phyloP scores from a whole-genome alignment of 2,329 filamentous ascomycete species.

The Trichoderma pleuroti region DNA sequence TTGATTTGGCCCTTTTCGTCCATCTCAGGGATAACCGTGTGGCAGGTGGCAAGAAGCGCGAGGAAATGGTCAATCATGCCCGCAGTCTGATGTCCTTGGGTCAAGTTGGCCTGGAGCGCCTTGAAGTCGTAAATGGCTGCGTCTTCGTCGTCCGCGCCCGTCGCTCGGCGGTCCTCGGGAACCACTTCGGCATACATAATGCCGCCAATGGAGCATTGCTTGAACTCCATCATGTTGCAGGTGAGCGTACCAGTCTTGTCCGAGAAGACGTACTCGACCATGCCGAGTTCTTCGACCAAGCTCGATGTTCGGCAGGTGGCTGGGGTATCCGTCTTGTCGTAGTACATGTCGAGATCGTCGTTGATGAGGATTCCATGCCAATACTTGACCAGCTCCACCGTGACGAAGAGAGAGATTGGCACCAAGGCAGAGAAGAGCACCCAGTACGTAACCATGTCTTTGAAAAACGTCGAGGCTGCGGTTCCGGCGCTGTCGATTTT shows the following conservation, averaged over 20 bases:
- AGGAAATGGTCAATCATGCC: conserved; percentile 74
- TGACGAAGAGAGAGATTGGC: conserved; percentile 96
- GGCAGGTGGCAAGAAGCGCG: conserved; percentile 80
- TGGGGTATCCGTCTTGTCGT: conserved; percentile 90
- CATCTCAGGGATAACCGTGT: conserved; percentile 94
- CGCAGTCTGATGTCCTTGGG: conserved; percentile 49
- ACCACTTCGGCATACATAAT: conserved; percentile 92
- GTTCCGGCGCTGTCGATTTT: conserved; percentile 50
- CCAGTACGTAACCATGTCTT: conserved; percentile 97
- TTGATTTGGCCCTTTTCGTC: conserved; percentile 82
- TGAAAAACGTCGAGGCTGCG: conserved; percentile 77
- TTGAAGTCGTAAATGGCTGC: conserved; percentile 83
- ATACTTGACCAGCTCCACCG: conserved; percentile 96
- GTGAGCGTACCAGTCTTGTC: conserved; percentile 97
- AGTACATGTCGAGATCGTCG: conserved; percentile 96
- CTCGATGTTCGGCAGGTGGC: conserved; percentile 95
- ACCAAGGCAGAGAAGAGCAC: conserved; percentile 95
- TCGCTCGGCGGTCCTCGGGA: conserved; percentile 82
- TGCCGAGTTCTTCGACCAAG: conserved; percentile 92
- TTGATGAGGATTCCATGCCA: conserved; percentile 98
- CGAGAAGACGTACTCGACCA: conserved; percentile 98
- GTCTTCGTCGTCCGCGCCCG: conserved; percentile 76
- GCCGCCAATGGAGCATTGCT: conserved; percentile 87
- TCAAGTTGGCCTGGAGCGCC: conserved; percentile 65
- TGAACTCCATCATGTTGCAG: conserved; percentile 99